A percentile compares a stretch with the other conserved stretches of the same genome.
These are phyloP conservation scores for Penicillium egyptiacum DNA, from an alignment of 495 filamentous ascomycete genomes.

Conservation along the genomic window DNA sequence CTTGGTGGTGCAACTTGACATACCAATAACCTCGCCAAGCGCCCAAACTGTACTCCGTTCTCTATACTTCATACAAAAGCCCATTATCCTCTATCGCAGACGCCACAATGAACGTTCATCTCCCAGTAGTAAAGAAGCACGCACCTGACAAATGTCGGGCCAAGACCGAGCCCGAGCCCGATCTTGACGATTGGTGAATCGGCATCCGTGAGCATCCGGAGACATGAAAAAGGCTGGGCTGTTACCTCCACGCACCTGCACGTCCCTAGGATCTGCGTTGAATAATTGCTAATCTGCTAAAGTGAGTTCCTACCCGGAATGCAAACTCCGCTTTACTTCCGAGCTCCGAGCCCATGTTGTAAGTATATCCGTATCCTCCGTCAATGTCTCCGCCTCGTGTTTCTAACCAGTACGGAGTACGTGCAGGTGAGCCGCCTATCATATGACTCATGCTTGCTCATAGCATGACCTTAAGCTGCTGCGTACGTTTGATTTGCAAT, in stretches of 20 bases:
- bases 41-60: background rate
- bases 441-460: conserved; percentile 9
- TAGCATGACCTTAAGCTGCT: background rate
- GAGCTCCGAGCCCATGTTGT: background rate
- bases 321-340: conserved; percentile 11
- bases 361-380: background rate
- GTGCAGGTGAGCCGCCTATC: background rate
- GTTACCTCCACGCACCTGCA: conserved; percentile 21
- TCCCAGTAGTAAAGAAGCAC: background rate
- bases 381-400: background rate
- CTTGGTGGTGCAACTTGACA: background rate
- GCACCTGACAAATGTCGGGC: background rate
- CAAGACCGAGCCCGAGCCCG: conserved; percentile 28
- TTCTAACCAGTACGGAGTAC: background rate
- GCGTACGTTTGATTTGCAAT: background rate
- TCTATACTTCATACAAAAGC: background rate
- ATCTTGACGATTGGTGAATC: conserved; percentile 20
- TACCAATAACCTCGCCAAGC: background rate
- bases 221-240: background rate
- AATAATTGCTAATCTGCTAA: background rate
- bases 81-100: background rate
- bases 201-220: conserved; percentile 37
- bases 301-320: background rate
- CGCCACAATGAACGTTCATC: background rate
- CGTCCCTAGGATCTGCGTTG: conserved; percentile 10